Evolutionary conservation across 2,329 filamentous ascomycete species (phyloP).

Genomic region (Davidsoniella neocaledoniae): DNA sequence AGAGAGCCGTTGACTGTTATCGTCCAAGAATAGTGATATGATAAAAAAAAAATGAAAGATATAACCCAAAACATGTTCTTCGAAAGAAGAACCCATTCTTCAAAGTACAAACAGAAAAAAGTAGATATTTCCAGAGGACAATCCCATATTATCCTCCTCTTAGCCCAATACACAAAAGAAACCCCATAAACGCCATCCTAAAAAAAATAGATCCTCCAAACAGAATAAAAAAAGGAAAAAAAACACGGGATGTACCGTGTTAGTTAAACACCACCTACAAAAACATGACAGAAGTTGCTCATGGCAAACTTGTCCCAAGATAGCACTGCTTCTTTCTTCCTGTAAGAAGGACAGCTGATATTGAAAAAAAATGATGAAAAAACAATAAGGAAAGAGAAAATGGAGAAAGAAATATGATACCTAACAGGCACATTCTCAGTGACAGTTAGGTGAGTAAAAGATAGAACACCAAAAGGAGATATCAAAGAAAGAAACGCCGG

Average conservation of each 20-base stretch:
- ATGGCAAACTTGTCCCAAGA: too few species aligned
- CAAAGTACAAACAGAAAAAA: neutral
- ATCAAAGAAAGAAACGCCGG: too few species aligned
- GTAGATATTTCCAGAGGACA: neutral
- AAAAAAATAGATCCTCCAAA: conserved; percentile 1
- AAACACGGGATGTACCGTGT: neutral
- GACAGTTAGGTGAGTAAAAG: neutral
- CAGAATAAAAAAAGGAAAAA: neutral
- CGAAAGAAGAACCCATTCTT: neutral
- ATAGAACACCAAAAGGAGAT: neutral
- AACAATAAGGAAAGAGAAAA: neutral
- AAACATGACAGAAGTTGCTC: conserved; percentile 11
- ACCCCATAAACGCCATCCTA: neutral
- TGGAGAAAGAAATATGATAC: neutral
- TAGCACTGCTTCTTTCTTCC: too few species aligned
- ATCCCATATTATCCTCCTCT: neutral
- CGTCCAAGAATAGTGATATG: neutral
- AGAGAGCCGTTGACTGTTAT: neutral
- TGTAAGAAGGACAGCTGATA: conserved; percentile 12
- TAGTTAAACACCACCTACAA: conserved; percentile 1
- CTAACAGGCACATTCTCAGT: neutral
- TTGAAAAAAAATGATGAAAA: conserved; percentile 2
- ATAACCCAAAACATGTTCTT: neutral
- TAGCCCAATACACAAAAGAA: neutral
- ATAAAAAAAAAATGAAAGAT: conserved; percentile 3